Evolutionary conservation across 371 early-diverging fungal genomes (phyloP).

Genomic region (Batrachochytrium dendrobatidis): DNA sequence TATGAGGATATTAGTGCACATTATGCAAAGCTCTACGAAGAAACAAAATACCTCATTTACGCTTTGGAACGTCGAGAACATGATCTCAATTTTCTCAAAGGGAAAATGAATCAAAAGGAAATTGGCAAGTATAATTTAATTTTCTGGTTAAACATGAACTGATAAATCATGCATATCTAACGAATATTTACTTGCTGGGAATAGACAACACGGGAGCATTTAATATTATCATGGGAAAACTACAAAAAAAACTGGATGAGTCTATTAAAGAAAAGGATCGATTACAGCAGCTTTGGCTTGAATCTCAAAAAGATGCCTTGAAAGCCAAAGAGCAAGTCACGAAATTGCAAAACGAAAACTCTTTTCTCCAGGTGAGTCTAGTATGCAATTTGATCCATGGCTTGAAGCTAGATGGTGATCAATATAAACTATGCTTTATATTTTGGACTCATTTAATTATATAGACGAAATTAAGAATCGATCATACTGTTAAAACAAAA

Average conservation of each 20-base stretch:
- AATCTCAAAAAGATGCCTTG: conserved; percentile 33
- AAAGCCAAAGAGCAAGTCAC: conserved; percentile 23
- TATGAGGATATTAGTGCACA: conserved; percentile 27
- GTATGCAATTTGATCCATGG: not conserved
- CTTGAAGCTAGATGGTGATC: not conserved
- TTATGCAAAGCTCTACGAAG: conserved; percentile 31
- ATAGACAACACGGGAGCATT: conserved; percentile 9
- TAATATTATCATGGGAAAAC: conserved; percentile 7
- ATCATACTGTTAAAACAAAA: conserved; percentile 33
- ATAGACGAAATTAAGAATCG: conserved; percentile 38
- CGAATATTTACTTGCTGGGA: not conserved
- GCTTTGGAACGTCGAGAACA: conserved; percentile 42
- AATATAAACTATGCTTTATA: not conserved
- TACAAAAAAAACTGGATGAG: conserved; percentile 30
- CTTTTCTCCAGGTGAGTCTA: conserved; percentile 22
- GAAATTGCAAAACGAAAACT: conserved; percentile 25
- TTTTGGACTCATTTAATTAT: not conserved
- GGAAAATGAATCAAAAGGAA: conserved; percentile 19
- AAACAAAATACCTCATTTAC: conserved; percentile 37
- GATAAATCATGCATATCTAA: not conserved
- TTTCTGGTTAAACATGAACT: not conserved
- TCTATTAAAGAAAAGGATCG: conserved; percentile 31
- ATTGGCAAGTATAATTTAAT: conserved; percentile 16
- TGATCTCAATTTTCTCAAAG: conserved; percentile 37
- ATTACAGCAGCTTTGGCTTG: conserved; percentile 39